Percentiles rank a stretch among this genome's conserved stretches.
These are phyloP conservation scores for Apophysomyces sp. DNA, from an alignment of 371 early-diverging fungal species.

Conservation along the genomic window DNA sequence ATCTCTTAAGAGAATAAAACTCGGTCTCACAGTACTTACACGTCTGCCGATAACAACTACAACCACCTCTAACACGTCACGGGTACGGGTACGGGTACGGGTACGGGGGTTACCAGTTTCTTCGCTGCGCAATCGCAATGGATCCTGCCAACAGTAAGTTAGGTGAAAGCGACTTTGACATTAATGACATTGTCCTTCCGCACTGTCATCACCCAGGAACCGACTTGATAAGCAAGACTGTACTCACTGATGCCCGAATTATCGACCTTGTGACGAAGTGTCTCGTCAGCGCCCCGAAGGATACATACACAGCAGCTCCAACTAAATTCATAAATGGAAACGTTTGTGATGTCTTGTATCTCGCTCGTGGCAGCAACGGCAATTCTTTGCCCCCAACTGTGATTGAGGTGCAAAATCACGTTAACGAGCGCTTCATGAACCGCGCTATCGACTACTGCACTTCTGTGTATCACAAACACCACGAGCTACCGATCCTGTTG, in stretches of 20 bases:
- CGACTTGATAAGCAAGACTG: not conserved
- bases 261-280: not conserved
- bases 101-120: too few relatives aligned
- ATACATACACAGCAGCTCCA: slow-evolving; percentile 5
- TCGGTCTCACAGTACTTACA: too few relatives aligned
- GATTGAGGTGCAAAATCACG: slow-evolving; percentile 7
- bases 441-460: slow-evolving; percentile 1
- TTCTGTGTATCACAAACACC: not conserved
- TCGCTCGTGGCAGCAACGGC: slow-evolving; percentile 2
- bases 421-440: slow-evolving; percentile 12
- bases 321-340: slow-evolving; percentile 3
- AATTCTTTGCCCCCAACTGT: slow-evolving; percentile 8
- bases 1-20: too few relatives aligned
- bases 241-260: not conserved
- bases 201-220: not conserved
- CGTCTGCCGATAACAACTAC: too few relatives aligned
- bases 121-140: not conserved
- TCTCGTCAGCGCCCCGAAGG: not conserved
- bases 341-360: slow-evolving; percentile 5
- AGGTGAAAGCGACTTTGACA: not conserved
- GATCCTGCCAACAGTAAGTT: not conserved
- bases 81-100: too few relatives aligned
- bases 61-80: too few relatives aligned
- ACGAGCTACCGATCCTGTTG: not conserved
- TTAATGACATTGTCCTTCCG: not conserved